A percentile compares a stretch with the other conserved stretches of the same genome.
These are phyloP conservation scores for Arthrobotrys conoides DNA, from an alignment of 2,329 filamentous ascomycete genomes.

Conservation along the genomic window DNA sequence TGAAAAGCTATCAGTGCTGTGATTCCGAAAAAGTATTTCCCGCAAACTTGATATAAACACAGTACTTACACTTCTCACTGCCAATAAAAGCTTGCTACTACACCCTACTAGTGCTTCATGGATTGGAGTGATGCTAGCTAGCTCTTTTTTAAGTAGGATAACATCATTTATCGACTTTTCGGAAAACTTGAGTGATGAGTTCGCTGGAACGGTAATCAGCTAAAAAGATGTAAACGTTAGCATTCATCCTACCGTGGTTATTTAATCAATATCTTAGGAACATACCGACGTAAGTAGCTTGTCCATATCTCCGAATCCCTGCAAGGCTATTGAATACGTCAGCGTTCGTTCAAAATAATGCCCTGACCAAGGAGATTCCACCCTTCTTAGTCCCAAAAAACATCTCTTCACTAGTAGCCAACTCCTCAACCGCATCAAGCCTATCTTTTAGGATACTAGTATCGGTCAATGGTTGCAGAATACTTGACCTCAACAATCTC, in stretches of 20 bases:
- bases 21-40: background rate
- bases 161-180: conserved; percentile 89
- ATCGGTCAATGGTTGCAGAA: conserved; percentile 88
- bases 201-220: conserved; percentile 82
- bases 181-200: conserved; percentile 76
- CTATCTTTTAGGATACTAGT: conserved; percentile 77
- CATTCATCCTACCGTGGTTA: background rate
- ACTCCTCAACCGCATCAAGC: conserved; percentile 86
- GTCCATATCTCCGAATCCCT: conserved; percentile 83
- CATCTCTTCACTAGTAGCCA: conserved; percentile 86
- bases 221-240: conserved; percentile 65
- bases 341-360: background rate
- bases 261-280: background rate
- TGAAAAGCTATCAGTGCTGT: conserved; percentile 63
- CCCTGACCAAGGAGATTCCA: conserved; percentile 64
- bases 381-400: conserved; percentile 82
- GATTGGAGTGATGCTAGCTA: conserved; percentile 77
- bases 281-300: conserved; percentile 80
- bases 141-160: conserved; percentile 86
- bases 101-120: conserved; percentile 78
- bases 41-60: background rate
- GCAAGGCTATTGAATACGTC: conserved; percentile 73
- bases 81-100: conserved; percentile 75
- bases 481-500: conserved; percentile 84
- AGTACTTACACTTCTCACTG: conserved; percentile 74